Evolutionary conservation across 495 filamentous ascomycete species (phyloP), one percentile per base, ranked within the genome.

Genomic region (Neurospora africana): DNA sequence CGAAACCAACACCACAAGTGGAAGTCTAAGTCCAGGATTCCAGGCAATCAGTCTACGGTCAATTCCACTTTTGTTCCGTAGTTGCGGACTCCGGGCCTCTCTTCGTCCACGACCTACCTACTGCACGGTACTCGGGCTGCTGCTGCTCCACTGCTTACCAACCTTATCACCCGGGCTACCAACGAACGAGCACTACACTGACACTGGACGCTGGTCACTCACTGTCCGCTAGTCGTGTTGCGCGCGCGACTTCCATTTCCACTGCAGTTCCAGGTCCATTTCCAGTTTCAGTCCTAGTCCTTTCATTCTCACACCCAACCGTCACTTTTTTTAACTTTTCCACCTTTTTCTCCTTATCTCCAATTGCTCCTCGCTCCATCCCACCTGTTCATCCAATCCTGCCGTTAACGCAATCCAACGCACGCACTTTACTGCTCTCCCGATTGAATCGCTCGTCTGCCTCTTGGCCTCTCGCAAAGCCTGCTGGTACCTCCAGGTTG

Each of bases 261-360:
- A 69, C 19, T 69, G n/a, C 19, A 69, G 68, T 69, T 27, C 68
- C 68, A 69, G 33, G 33, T 69, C 68, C 68, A 69, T 23, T n/a
- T 69, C 68, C 68, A 69, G 68, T 69, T 69, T 33, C 33, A 69
- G 68, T 69, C 68, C 68, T 30, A 23, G 33, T 21, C 68, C 68
- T 39, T 35, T 21, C 38, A 36, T 40, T 17, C 68, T 36, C 15
- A 36, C 23, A 21, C 68, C 33, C 33, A 35, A 27, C 68, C 19
- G 30, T 21, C 68, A 21, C 33, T 13, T 13, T 69, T 40, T 36
- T 19, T 27, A 33, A 17, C 27, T 35, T 65, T 65, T 33, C 27
- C 53, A 65, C 13, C 53, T 65, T 65, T 61, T 33, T 17, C 53
- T 17, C 53, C 53, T 65, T 27, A 27, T 65, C 53, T 65, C 53